Base-by-base conservation (phyloP, 495 filamentous ascomycete genomes). In the Aspergillus wentii region DNA sequence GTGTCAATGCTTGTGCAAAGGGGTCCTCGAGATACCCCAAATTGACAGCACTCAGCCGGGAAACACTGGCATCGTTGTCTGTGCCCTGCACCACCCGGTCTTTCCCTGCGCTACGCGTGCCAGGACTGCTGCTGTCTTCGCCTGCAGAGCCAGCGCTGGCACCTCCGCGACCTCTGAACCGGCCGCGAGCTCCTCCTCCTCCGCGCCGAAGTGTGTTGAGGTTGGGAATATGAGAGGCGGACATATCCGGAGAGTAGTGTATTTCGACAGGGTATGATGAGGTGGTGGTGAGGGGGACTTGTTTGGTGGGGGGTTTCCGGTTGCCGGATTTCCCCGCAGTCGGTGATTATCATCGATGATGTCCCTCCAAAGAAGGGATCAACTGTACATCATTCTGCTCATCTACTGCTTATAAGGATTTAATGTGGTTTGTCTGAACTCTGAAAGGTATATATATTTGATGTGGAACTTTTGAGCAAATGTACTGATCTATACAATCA, bases 11-110 rank as follows among this genome's bases (percentile, higher is more conserved):
- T 30, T 55, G 58, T 3, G 88, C 88, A 62, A 82, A 97, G 0
- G 76, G 75, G 56, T 98, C 92, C 14, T 84, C 60, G 0, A 97
- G 71, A 60, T 96, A 96, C 34, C 88, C 89, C n/a, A 88, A 59
- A 36, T 80, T 70, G 9, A 95, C 88, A 9, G 90, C 91, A 52
- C 89, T 95, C 59, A 94, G 62, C 8, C 94, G 78, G 18, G 87
- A 94, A 17, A 86, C 77, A 44, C 86, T 85, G 31, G 92, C 92
- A 69, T 98, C 92, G 49, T 82, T 79, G 62, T 98, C 92, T 11
- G 92, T 98, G 36, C 81, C 76, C 61, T 94, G 90, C 33, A 97
- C 82, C 10, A 82, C 75, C 17, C 59, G 57, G 51, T 84, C 78
- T 33, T 68, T 68, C 33, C 57, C 57, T 33, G 41, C 15, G 44